Percentiles rank a stretch among this genome's conserved stretches.
These are phyloP conservation scores for Termitomyces sp. DNA, from an alignment of 768 basidiomycete species.

Conservation along the genomic window DNA sequence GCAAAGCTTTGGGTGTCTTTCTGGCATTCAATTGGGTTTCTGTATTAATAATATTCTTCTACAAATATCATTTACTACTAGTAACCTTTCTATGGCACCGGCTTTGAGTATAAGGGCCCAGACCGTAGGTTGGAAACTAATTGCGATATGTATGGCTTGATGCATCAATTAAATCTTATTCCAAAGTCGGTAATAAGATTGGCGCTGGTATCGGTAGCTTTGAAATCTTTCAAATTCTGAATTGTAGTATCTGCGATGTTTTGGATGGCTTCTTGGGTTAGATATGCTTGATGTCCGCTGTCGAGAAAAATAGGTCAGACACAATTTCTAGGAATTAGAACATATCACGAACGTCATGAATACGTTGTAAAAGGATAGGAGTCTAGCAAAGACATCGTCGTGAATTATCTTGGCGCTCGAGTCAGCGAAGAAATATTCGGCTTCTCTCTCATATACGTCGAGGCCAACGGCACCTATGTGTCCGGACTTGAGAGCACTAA, in stretches of 20 bases:
- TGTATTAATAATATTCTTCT: not conserved
- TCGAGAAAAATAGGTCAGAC: not conserved
- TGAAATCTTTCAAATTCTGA: constrained; percentile 27
- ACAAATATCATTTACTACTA: not conserved
- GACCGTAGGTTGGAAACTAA: not conserved
- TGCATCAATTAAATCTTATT: constrained; percentile 14
- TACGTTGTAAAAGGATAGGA: constrained; percentile 41
- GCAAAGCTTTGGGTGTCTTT: constrained; percentile 6
- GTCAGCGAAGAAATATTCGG: constrained; percentile 37
- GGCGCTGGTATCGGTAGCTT: constrained; percentile 24
- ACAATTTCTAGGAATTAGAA: not conserved
- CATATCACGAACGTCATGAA: constrained; percentile 31
- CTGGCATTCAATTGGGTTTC: constrained; percentile 1
- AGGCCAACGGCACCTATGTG: constrained; percentile 37
- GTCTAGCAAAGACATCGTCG: constrained; percentile 38
- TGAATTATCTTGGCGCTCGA: constrained; percentile 37
- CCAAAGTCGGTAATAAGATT: constrained; percentile 15
- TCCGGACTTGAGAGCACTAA: constrained; percentile 31
- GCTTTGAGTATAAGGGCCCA: not conserved
- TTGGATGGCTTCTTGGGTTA: constrained; percentile 33
- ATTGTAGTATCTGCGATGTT: constrained; percentile 37
- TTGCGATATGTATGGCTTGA: not conserved
- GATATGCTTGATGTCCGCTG: constrained; percentile 40
- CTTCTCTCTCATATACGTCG: constrained; percentile 38
- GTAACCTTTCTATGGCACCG: not conserved